Conservation (phyloP, 768 basidiomycete genomes). For the Amanita rimosa region DNA sequence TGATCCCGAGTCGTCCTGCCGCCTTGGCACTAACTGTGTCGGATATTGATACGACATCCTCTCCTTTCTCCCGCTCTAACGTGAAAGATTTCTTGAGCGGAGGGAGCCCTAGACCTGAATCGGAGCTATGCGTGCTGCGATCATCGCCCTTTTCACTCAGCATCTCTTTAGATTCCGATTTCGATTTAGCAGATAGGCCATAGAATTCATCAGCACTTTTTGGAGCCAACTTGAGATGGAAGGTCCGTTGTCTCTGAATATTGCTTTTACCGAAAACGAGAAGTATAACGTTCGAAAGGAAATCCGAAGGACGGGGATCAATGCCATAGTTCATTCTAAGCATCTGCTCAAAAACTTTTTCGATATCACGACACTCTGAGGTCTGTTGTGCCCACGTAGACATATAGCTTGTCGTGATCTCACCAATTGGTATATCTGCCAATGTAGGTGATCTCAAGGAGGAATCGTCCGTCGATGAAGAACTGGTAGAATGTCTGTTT, state of each 20-base stretch:
- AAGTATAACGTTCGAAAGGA: slow-evolving; percentile 33
- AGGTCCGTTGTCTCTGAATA: slow-evolving; percentile 30
- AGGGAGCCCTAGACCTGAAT: slow-evolving; percentile 3
- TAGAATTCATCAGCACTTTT: slow-evolving; percentile 19
- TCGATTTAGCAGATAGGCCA: neutral
- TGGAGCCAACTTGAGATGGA: slow-evolving; percentile 51
- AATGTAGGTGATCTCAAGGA: neutral
- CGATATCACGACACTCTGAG: slow-evolving; percentile 33
- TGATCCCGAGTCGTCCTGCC: slow-evolving; percentile 28
- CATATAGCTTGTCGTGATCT: neutral
- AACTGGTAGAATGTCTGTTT: neutral
- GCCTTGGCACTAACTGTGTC: slow-evolving; percentile 25
- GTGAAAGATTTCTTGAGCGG: neutral
- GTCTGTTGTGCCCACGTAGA: slow-evolving; percentile 27
- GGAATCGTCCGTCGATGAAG: neutral
- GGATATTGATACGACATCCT: neutral
- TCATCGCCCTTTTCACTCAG: neutral
- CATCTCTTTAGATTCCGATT: neutral
- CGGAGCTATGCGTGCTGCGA: slow-evolving; percentile 4
- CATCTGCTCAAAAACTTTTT: slow-evolving; percentile 51
- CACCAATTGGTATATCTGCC: neutral
- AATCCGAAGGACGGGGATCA: slow-evolving; percentile 38
- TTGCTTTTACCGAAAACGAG: slow-evolving; percentile 40
- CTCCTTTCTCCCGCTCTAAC: neutral
- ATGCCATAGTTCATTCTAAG: slow-evolving; percentile 39